Evolutionary conservation across 129 eudicot genomes (phyloP).

Genomic region (Chrysanthemum lavandulifolium): DNA sequence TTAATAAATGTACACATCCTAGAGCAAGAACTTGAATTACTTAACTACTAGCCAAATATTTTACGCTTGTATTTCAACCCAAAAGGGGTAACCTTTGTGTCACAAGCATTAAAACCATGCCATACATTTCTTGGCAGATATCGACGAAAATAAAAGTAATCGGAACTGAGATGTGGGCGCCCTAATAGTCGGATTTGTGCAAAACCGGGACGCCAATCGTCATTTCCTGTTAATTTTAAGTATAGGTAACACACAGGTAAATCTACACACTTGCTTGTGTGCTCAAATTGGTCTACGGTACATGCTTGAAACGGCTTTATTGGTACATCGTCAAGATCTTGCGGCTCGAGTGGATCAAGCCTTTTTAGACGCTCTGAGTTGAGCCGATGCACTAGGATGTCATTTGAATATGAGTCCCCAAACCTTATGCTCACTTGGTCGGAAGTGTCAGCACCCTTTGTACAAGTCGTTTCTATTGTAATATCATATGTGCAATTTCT

Average conservation of each 20-base stretch:
- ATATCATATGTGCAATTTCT: slow-evolving; percentile 57
- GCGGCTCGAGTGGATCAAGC: slow-evolving; percentile 64
- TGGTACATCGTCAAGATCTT: slow-evolving; percentile 56
- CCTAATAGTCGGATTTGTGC: slow-evolving; percentile 52
- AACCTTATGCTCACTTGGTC: slow-evolving; percentile 53
- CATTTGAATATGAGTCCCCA: slow-evolving; percentile 56
- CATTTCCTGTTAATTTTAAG: slow-evolving; percentile 47
- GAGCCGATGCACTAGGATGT: slow-evolving; percentile 48
- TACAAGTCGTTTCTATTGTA: slow-evolving; percentile 54
- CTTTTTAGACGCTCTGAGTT: slow-evolving; percentile 50
- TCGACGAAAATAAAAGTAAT: slow-evolving; percentile 45
- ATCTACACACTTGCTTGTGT: slow-evolving; percentile 51
- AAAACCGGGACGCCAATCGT: slow-evolving; percentile 76
- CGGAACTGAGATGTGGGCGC: slow-evolving; percentile 45
- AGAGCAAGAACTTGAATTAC: neutral
- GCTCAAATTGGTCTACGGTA: slow-evolving; percentile 55
- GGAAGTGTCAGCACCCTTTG: slow-evolving; percentile 60
- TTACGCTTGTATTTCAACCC: slow-evolving; percentile 45
- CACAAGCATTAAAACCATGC: slow-evolving; percentile 56
- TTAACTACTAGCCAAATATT: slow-evolving; percentile 32
- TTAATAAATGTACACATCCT: no score
- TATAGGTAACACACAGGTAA: slow-evolving; percentile 54
- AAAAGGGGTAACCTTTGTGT: slow-evolving; percentile 44
- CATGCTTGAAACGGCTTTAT: slow-evolving; percentile 69
- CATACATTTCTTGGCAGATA: slow-evolving; percentile 57